Evolutionary conservation across 768 basidiomycete species (phyloP).

Genomic region (Cytidiella melzeri): DNA sequence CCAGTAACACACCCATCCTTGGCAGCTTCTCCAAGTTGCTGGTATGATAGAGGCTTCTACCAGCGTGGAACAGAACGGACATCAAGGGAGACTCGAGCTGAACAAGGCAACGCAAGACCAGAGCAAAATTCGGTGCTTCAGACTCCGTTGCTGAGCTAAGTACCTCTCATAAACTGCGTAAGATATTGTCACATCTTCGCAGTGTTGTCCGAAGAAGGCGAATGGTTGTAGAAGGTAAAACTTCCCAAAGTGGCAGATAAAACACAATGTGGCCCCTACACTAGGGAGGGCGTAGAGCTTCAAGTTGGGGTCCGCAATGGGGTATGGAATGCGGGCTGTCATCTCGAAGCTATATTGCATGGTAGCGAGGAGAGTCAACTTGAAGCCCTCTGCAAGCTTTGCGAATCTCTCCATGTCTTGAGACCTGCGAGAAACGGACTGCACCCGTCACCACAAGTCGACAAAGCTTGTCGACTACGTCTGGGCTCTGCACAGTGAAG

Average conservation of each 20-base stretch:
- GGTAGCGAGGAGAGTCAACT: constrained; percentile 26
- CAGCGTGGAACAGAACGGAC: constrained; percentile 42
- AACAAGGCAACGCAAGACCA: constrained; percentile 3
- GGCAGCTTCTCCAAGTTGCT: constrained; percentile 37
- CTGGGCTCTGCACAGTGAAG: constrained; percentile 41
- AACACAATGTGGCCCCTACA: constrained; percentile 19
- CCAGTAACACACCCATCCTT: constrained; percentile 27
- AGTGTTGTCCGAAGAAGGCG: too few relatives aligned
- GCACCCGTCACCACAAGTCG: constrained; percentile 37
- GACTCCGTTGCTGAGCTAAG: too few relatives aligned
- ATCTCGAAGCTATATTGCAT: constrained; percentile 19
- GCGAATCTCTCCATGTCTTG: constrained; percentile 28
- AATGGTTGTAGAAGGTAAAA: constrained; percentile 19
- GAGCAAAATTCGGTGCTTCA: constrained; percentile 3
- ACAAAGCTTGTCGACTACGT: constrained; percentile 30
- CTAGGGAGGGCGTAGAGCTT: constrained; percentile 19
- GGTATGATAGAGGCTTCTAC: constrained; percentile 44
- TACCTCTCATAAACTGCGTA: background rate
- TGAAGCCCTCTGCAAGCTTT: constrained; percentile 38
- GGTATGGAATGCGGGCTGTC: constrained; percentile 20
- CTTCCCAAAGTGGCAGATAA: too few relatives aligned
- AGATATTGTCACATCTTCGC: constrained; percentile 6
- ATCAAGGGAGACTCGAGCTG: constrained; percentile 30
- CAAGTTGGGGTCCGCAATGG: constrained; percentile 15
- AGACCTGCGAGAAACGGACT: constrained; percentile 31